These are phyloP conservation scores for Talaromyces ruber DNA, from an alignment of 495 filamentous ascomycete species.

Conservation along the genomic window DNA sequence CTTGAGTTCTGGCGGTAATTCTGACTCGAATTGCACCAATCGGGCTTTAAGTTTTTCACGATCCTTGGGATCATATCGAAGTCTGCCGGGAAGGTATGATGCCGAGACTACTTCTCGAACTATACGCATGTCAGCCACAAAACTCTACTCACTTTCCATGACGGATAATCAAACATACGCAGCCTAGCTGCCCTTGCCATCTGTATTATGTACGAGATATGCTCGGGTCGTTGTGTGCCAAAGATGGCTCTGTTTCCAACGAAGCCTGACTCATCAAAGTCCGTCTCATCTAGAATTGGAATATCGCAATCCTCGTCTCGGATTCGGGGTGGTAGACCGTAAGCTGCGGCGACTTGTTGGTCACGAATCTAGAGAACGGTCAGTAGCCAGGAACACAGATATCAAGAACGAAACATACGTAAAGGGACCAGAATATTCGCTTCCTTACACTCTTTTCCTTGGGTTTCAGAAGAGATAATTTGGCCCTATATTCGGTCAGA, in stretches of 20 bases:
- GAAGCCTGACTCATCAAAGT: slow-evolving; percentile 24
- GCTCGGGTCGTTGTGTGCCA: slow-evolving; percentile 17
- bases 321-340: slow-evolving; percentile 30
- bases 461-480: slow-evolving; percentile 22
- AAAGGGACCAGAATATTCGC: slow-evolving; percentile 41
- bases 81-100: slow-evolving; percentile 30
- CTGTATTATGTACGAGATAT: slow-evolving; percentile 31
- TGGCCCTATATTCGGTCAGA: slow-evolving; percentile 15
- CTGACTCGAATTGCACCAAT: slow-evolving; percentile 26
- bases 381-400: slow-evolving; percentile 5
- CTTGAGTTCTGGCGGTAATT: slow-evolving; percentile 24
- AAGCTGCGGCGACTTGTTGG: slow-evolving; percentile 31
- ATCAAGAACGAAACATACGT: slow-evolving; percentile 17
- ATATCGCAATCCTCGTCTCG: slow-evolving; percentile 40
- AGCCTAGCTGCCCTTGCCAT: slow-evolving; percentile 32
- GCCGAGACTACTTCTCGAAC: slow-evolving; percentile 33
- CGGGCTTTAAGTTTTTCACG: slow-evolving; percentile 21
- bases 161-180: slow-evolving; percentile 15
- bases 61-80: slow-evolving; percentile 16
- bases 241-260: slow-evolving; percentile 20
- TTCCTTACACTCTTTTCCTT: slow-evolving; percentile 30
- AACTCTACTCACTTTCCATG: background rate
- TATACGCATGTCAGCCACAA: slow-evolving; percentile 7
- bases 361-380: slow-evolving; percentile 21
- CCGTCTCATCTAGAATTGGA: slow-evolving; percentile 24